phyloP scores from a whole-genome alignment of 352 stramenopile species.

The Globisporangium emineosum region DNA sequence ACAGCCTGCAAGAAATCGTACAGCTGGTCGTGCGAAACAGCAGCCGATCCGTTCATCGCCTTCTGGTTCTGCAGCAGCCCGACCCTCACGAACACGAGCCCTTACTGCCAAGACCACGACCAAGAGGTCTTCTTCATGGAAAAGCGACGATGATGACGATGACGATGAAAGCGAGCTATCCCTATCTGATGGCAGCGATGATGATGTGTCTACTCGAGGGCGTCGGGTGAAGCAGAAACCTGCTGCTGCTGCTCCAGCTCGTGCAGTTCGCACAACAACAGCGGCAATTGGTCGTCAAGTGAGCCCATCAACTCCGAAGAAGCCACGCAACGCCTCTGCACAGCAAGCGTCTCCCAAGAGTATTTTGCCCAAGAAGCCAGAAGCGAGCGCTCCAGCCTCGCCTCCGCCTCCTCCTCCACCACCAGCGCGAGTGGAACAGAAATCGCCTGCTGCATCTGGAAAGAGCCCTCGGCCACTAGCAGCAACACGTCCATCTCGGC shows the following conservation, averaged over 20 bases:
- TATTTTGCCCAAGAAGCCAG: not conserved
- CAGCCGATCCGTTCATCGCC: conserved; percentile 17
- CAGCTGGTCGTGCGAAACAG: conserved; percentile 18
- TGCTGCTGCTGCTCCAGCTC: not conserved
- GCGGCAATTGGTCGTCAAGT: not conserved
- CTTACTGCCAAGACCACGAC: conserved; percentile 2
- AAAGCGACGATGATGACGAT: conserved; percentile 16
- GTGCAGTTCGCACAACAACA: not conserved
- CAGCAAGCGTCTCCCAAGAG: conserved; percentile 11
- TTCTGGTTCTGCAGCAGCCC: conserved; percentile 5
- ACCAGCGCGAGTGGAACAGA: conserved; percentile 20
- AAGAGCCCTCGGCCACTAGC: conserved; percentile 12
- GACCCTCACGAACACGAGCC: conserved; percentile 12
- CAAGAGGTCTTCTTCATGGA: conserved; percentile 7
- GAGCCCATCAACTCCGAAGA: not conserved
- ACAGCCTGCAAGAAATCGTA: conserved; percentile 19
- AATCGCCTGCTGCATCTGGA: not conserved
- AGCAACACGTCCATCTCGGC: conserved; percentile 21
- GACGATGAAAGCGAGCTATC: conserved; percentile 6
- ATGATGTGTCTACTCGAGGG: conserved; percentile 1
- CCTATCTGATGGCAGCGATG: conserved; percentile 9
- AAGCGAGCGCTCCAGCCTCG: conserved; percentile 11
- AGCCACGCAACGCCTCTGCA: not conserved
- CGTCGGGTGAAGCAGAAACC: conserved; percentile 6
- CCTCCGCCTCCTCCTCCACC: conserved; percentile 28